These are phyloP conservation scores for Colletotrichum somersetense DNA, from an alignment of 2,329 filamentous ascomycete genomes.

Conservation along the genomic window DNA sequence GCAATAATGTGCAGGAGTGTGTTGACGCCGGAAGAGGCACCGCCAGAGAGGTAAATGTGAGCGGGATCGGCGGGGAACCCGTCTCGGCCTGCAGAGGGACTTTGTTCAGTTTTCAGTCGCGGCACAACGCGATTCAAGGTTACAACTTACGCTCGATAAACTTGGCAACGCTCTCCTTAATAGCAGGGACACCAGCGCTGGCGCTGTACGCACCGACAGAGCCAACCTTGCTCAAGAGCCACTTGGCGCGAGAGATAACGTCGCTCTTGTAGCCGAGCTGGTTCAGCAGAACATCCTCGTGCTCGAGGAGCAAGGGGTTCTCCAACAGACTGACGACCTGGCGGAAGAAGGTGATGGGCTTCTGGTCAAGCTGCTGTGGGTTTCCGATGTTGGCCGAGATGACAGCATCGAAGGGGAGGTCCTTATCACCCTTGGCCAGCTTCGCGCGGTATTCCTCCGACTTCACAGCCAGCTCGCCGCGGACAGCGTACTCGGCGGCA, in stretches of 20 bases:
- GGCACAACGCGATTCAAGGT: slow-evolving; percentile 5
- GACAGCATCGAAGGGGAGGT: slow-evolving; percentile 87
- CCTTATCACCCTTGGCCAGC: slow-evolving; percentile 69
- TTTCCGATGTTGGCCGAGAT: slow-evolving; percentile 99
- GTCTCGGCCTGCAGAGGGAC: slow-evolving; percentile 74
- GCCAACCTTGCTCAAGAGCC: slow-evolving; percentile 83
- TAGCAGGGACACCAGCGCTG: slow-evolving; percentile 87
- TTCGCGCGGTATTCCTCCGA: slow-evolving; percentile 89
- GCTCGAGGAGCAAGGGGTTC: slow-evolving; percentile 86
- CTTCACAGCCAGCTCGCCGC: slow-evolving; percentile 93
- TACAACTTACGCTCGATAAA: slow-evolving; percentile 85
- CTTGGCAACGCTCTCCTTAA: slow-evolving; percentile 89
- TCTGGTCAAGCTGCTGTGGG: slow-evolving; percentile 98
- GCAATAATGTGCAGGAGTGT: slow-evolving; percentile 93
- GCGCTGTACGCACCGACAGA: slow-evolving; percentile 97
- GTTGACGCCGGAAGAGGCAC: slow-evolving; percentile 94
- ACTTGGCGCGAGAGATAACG: slow-evolving; percentile 85
- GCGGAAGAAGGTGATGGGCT: slow-evolving; percentile 98
- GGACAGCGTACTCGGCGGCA: slow-evolving; percentile 93
- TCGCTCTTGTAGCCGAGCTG: slow-evolving; percentile 89
- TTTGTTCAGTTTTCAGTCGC: slow-evolving; percentile 32
- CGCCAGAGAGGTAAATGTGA: slow-evolving; percentile 90
- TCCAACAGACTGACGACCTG: slow-evolving; percentile 95
- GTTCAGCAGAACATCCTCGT: slow-evolving; percentile 82
- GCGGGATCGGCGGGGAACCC: slow-evolving; percentile 85